These are phyloP conservation scores for Podaxis sp. DNA, from an alignment of 768 basidiomycete species.

Conservation along the genomic window DNA sequence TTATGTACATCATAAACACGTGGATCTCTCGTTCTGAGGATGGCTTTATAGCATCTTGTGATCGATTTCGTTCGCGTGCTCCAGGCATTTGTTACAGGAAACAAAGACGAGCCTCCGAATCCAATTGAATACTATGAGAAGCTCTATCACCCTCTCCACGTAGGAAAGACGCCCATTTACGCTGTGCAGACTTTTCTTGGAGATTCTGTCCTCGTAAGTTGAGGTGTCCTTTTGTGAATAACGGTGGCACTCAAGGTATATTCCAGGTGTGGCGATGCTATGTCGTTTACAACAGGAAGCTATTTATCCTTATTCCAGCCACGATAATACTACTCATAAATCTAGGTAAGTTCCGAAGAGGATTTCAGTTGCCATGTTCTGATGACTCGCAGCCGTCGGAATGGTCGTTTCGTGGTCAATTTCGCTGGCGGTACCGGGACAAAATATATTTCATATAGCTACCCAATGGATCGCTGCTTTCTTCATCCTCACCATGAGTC, in stretches of 20 bases:
- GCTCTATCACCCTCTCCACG: slow-evolving; percentile 1
- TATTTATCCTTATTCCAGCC: not conserved
- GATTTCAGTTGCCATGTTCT: not conserved
- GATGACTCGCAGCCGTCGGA: not conserved
- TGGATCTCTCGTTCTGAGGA: not conserved
- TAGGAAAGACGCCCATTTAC: not conserved
- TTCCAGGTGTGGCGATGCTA: slow-evolving; percentile 8
- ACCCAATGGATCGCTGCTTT: not conserved
- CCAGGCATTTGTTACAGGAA: slow-evolving; percentile 3
- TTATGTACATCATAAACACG: not conserved
- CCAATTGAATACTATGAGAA: slow-evolving; percentile 1
- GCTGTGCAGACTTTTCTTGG: slow-evolving; percentile 1
- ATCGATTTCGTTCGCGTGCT: not conserved
- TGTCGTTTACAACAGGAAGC: not conserved
- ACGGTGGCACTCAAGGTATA: not conserved
- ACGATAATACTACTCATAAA: not conserved
- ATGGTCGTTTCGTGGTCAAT: slow-evolving; percentile 7
- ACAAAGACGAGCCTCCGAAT: not conserved
- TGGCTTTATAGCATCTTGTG: not conserved
- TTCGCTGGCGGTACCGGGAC: not conserved
- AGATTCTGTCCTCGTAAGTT: slow-evolving; percentile 7
- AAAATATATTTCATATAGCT: slow-evolving; percentile 1
- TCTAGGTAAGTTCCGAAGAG: not conserved
- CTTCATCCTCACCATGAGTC: slow-evolving; percentile 11
- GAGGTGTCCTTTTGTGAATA: not conserved